Evolutionary conservation across 768 basidiomycete species (phyloP), one percentile per base, ranked within the genome.

Genomic region (Candolleomyces eurysporus): DNA sequence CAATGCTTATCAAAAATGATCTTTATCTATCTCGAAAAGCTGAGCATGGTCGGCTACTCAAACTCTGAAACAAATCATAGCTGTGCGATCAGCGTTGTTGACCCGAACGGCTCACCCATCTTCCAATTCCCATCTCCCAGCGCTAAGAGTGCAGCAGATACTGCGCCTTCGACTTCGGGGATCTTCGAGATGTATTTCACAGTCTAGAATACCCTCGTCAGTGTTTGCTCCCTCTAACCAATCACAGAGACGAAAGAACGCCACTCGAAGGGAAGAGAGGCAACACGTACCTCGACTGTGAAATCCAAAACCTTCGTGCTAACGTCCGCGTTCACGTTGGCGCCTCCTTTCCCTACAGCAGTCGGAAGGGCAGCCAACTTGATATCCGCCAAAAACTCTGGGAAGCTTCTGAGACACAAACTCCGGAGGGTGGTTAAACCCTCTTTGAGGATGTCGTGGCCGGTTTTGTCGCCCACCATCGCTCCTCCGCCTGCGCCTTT

Each of bases 41-140:
- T 26, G 26, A 26, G 4, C 26, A 26, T 26, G 26, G 26, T 4
- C 26, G 26, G 26, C 26, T 26, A 26, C 26, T 26, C 26, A 26
- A 26, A 2, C 26, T 26, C 26, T 26, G 2, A 26, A 26, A 26
- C 26, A 26, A 26, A 26, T 26, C 26, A 26, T 26, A 26, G 26
- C 26, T 26, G 26, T 26, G 26, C 26, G 26, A 26, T 26, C 26
- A 26, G 26, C 26, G 26, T 26, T 2, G 26, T 26, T 26, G 26
- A 26, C 26, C 26, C 26, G 26, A 26, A 26, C 2, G 26, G 26
- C 26, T 91, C 91, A 4, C 92, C 92, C 92, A 94, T 94, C 73
- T 85, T 91, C 92, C 92, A 94, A 65, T 94, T 94, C 10, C 92
- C 92, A 62, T 94, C 92, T 0, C 92, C 92, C 0, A 94, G 81